Percentiles rank a stretch among this genome's conserved stretches.
These are phyloP conservation scores for Trichoderma pleuroti DNA, from an alignment of 2,329 filamentous ascomycete genomes.

Conservation along the genomic window DNA sequence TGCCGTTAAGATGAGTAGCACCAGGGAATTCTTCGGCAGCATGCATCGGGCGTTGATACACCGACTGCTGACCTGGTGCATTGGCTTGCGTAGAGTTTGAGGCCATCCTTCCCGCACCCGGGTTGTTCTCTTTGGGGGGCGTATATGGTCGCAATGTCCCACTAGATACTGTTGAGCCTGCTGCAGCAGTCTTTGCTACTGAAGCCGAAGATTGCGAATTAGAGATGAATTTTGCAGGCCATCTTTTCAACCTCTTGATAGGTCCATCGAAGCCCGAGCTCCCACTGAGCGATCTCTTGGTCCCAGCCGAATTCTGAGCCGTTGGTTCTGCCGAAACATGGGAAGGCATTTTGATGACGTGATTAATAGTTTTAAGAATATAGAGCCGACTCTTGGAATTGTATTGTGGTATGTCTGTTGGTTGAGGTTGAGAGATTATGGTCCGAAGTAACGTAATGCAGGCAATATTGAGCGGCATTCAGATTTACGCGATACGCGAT, in stretches of 20 bases:
- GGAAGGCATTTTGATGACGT: not conserved
- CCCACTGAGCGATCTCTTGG: not conserved
- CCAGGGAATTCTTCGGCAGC: not conserved
- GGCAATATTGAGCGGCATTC: not conserved
- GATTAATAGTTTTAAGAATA: not conserved
- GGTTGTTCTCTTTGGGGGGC: not conserved
- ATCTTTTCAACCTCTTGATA: not conserved
- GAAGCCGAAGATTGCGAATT: not conserved
- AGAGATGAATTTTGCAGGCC: not conserved
- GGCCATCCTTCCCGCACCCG: not conserved
- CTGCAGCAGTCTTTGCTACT: not conserved
- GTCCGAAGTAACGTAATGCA: not conserved
- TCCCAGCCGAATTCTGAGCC: not conserved
- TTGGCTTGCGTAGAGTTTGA: not conserved
- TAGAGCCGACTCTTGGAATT: not conserved
- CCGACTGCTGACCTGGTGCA: not conserved
- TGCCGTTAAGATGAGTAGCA: not conserved
- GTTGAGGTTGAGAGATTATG: not conserved
- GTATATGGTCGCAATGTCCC: not conserved
- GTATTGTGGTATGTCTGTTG: not conserved
- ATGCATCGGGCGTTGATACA: not conserved
- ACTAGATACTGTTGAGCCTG: not conserved
- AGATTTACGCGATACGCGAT: not conserved
- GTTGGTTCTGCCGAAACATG: not conserved
- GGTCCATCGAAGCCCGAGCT: not conserved